These are phyloP conservation scores for Aspergillus wentii DNA, from an alignment of 495 filamentous ascomycete genomes.

Conservation along the genomic window DNA sequence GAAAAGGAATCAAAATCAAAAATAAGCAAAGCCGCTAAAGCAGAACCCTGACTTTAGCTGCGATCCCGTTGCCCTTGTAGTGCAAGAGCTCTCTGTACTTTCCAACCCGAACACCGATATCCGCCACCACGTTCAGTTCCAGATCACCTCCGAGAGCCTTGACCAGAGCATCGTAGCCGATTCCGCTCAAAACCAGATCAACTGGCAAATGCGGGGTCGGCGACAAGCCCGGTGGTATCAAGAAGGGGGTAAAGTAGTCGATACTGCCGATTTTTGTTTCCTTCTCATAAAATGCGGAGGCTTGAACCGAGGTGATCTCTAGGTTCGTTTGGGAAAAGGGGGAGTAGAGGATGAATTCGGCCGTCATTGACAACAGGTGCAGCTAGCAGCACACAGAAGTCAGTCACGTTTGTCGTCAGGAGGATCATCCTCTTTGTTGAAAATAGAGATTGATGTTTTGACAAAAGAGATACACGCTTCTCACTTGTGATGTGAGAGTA, in stretches of 20 bases:
- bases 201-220: constrained; percentile 75
- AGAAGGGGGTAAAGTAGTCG: constrained; percentile 65
- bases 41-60: constrained; percentile 62
- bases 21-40: background rate
- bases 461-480: constrained; percentile 2
- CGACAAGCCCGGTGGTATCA: constrained; percentile 68
- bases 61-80: constrained; percentile 70
- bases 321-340: constrained; percentile 68
- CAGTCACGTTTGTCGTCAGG: constrained; percentile 9
- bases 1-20: too few relatives aligned
- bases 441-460: too few relatives aligned
- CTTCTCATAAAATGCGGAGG: constrained; percentile 78
- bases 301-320: constrained; percentile 72
- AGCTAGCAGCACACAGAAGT: constrained; percentile 37
- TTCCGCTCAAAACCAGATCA: constrained; percentile 64
- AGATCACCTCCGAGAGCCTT: constrained; percentile 80
- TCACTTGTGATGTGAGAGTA: too few relatives aligned
- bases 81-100: constrained; percentile 64
- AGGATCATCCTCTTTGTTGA: too few relatives aligned
- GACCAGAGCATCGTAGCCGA: constrained; percentile 77
- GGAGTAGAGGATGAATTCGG: constrained; percentile 76
- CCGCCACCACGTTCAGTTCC: constrained; percentile 72
- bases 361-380: constrained; percentile 81
- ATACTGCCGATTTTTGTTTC: constrained; percentile 74
- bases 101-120: constrained; percentile 65